Percentiles rank a stretch among this genome's conserved stretches.
Evolutionary conservation across 345 rosid genomes (phyloP).

Genomic region (rapeseed (Brassica napus)): DNA sequence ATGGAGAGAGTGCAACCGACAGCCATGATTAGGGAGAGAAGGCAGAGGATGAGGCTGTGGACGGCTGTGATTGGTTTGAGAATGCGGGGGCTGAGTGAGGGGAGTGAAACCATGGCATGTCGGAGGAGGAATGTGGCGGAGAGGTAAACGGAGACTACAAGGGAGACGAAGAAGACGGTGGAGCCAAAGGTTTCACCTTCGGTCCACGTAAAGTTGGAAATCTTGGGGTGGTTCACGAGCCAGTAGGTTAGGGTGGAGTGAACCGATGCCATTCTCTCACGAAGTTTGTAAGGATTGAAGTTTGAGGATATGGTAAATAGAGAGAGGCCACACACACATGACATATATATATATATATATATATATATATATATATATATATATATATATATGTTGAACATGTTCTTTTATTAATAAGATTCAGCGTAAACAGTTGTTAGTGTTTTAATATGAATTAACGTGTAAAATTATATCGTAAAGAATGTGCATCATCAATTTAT

Average conservation of each 20-base stretch:
- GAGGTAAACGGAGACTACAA: conserved; percentile 54
- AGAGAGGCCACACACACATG: neutral
- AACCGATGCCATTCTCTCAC: neutral
- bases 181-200: conserved; percentile 60
- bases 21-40: conserved; percentile 71
- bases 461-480: neutral
- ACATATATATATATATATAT: too few relatives aligned
- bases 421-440: too few relatives aligned
- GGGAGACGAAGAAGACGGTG: conserved; percentile 49
- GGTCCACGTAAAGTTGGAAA: conserved; percentile 58
- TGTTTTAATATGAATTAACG: conserved; percentile 1
- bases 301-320: neutral
- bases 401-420: too few relatives aligned
- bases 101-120: conserved; percentile 30
- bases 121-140: conserved; percentile 50
- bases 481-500: neutral
- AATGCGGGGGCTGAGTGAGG: conserved; percentile 39
- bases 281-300: neutral
- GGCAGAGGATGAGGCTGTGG: conserved; percentile 66
- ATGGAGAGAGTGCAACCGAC: conserved; percentile 64
- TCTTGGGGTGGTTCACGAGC: conserved; percentile 61
- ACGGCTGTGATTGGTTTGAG: conserved; percentile 73
- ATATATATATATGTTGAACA: too few relatives aligned
- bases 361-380: too few relatives aligned
- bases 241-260: conserved; percentile 39